These are phyloP conservation scores for Mortierella sp. DNA, from an alignment of 371 early-diverging fungal genomes.

Conservation along the genomic window DNA sequence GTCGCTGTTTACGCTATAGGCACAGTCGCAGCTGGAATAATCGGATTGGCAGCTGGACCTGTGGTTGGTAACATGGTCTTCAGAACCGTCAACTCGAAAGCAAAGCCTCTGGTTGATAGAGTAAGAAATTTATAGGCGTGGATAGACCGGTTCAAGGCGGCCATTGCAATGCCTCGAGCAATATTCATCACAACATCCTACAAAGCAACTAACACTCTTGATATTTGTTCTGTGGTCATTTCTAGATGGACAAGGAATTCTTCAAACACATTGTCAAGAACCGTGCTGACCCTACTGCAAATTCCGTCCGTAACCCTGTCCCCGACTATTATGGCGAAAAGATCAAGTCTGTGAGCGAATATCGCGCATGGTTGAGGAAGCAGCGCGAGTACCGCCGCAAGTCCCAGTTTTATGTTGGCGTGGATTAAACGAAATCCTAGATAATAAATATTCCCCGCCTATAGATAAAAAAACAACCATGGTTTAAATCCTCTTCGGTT, in stretches of 20 bases:
- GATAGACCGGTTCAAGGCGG: too few relatives aligned
- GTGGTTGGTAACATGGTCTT: constrained; percentile 75
- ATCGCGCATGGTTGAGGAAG: constrained; percentile 91
- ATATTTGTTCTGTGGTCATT: not conserved
- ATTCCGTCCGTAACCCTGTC: constrained; percentile 83
- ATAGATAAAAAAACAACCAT: not conserved
- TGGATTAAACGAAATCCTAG: constrained; percentile 32
- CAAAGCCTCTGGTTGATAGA: constrained; percentile 69
- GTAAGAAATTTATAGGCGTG: constrained; percentile 31
- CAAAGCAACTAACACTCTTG: not conserved
- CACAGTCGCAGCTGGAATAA: constrained; percentile 72
- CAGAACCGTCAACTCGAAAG: constrained; percentile 68
- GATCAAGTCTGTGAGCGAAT: constrained; percentile 84
- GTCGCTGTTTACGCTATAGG: constrained; percentile 73
- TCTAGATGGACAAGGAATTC: constrained; percentile 81
- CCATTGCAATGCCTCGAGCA: too few relatives aligned
- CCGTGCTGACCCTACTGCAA: constrained; percentile 82
- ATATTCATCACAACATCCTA: too few relatives aligned
- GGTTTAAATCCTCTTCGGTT: too few relatives aligned
- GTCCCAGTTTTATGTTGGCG: constrained; percentile 71
- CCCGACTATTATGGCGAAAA: constrained; percentile 97
- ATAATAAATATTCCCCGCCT: not conserved
- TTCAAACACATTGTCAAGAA: constrained; percentile 83
- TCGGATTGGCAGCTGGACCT: constrained; percentile 80
- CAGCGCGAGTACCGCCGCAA: constrained; percentile 87